Evolutionary conservation across 208 protist genomes (phyloP), one percentile per base, ranked within the genome.

Genomic region (Naegleria gruberi): DNA sequence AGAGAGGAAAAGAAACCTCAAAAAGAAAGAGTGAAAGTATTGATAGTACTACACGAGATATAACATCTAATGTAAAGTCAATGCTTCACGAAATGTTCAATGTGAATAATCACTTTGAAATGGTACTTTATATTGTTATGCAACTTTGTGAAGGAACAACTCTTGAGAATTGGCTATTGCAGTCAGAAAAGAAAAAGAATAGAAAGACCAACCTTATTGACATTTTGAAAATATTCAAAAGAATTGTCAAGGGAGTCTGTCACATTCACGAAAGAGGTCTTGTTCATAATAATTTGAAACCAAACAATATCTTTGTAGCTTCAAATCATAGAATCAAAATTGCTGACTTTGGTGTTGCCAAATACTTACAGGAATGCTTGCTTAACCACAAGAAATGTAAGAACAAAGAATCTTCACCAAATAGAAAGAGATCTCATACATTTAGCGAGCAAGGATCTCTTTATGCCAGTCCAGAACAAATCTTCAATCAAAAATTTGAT

Each of bases 71-170:
- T 30, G 45, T 86, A 0, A 84, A 87, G 42, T 10, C 15, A 12
- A 26, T 87, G 7, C 46, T 90, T 5, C 6, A 37, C 5, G 8
- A 57, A 40, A 84, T 90, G 51, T 90, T 84, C 30, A 90, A 90
- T 43, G 44, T 40, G n/a, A 84, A 81, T 0, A 90, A 90, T 6
- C 12, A 45, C 0, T 90, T 87, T 43, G 88, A 90, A 86, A 86
- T 90, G 88, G 10, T 81, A 43, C 44, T 90, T 26, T 90, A 45
- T 65, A 90, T 90, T 73, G 40, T 57, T 37, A 90, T 90, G 88
- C 88, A 90, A 57, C 30, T 87, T 4, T 90, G 88, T 65, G 12
- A 57, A 73, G 43, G 5, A 7, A 40, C 8, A 6, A 90, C 88
- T 0, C 37, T 90, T 19, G 81, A 87, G 30, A 19, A 74, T 73